A percentile compares a stretch with the other conserved stretches of the same genome.
Conservation (phyloP, 345 rosid species). For the Isatis tinctoria region DNA sequence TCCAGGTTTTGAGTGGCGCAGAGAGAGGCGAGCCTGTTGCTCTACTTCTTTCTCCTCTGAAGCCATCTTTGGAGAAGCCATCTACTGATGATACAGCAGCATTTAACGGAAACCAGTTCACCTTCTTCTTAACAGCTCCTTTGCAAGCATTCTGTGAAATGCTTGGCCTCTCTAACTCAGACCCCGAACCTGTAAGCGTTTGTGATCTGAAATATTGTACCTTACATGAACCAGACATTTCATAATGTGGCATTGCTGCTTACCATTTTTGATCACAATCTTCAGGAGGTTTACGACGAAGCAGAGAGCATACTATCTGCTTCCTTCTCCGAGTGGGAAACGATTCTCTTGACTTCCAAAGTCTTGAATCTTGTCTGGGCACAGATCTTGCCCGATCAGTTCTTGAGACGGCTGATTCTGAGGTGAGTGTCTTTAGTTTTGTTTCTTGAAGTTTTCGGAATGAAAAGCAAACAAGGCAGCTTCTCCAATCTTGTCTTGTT, state of each 20-base stretch:
- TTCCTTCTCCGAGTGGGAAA: constrained; percentile 83
- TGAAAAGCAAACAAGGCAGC: neutral
- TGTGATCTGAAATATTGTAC: neutral
- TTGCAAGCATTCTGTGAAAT: constrained; percentile 81
- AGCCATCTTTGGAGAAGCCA: constrained; percentile 48
- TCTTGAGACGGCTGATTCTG: constrained; percentile 81
- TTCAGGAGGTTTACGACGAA: constrained; percentile 52
- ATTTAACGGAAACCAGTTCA: constrained; percentile 77
- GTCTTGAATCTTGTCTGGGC: constrained; percentile 94
- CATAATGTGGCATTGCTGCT: neutral
- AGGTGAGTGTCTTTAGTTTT: constrained; percentile 49
- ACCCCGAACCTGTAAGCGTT: constrained; percentile 46
- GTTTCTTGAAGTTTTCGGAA: neutral
- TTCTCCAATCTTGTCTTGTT: neutral
- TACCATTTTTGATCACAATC: constrained; percentile 1
- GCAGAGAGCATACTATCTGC: constrained; percentile 75
- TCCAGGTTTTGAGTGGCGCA: constrained; percentile 79
- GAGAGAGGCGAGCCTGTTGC: constrained; percentile 94
- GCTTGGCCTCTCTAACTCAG: constrained; percentile 55
- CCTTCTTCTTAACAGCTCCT: constrained; percentile 89
- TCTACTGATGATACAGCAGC: constrained; percentile 35
- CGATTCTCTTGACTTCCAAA: constrained; percentile 68
- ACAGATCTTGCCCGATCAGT: constrained; percentile 78
- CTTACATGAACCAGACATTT: neutral
- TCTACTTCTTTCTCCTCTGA: constrained; percentile 80